Evolutionary conservation across 768 basidiomycete species (phyloP).

Genomic region (Boletus eberwhitei): DNA sequence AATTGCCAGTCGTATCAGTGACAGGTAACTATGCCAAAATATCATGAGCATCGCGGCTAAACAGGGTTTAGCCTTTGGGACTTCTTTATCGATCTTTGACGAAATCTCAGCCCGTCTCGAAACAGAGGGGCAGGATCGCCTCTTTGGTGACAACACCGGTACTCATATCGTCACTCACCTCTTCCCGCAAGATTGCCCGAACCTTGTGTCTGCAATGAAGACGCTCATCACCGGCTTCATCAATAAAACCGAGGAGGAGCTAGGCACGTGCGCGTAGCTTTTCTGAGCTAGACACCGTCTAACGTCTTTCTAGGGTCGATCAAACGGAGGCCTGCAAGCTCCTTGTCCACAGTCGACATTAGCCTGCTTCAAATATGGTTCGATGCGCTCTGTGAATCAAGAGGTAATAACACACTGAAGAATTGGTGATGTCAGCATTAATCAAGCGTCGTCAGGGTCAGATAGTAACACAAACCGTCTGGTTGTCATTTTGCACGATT

Average conservation of each 20-base stretch:
- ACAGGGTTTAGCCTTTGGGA: conserved; percentile 38
- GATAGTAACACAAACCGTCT: conserved; percentile 37
- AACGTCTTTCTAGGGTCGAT: conserved; percentile 27
- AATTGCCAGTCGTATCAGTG: conserved; percentile 58
- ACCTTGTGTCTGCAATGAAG: conserved; percentile 51
- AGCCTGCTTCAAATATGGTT: conserved; percentile 60
- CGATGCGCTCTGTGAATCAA: conserved; percentile 34
- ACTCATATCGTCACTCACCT: conserved; percentile 44
- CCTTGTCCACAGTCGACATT: conserved; percentile 63
- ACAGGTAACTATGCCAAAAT: conserved; percentile 39
- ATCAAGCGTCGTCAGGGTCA: conserved; percentile 7
- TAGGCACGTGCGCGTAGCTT: conserved; percentile 27
- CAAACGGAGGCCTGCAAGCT: conserved; percentile 46
- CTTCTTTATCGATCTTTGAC: conserved; percentile 46
- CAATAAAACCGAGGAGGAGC: conserved; percentile 32
- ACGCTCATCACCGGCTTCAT: conserved; percentile 52
- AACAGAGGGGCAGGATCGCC: conserved; percentile 21
- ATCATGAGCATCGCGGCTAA: conserved; percentile 2
- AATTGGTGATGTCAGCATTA: background rate
- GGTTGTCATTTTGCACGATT: conserved; percentile 64
- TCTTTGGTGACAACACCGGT: conserved; percentile 16
- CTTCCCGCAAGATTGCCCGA: conserved; percentile 56
- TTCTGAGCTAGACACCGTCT: background rate
- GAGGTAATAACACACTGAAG: conserved; percentile 34
- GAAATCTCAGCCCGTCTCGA: conserved; percentile 40